Evolutionary conservation across 169 alveolate species (phyloP), one percentile per base, ranked within the genome.

Genomic region (Eimeria acervulina): DNA sequence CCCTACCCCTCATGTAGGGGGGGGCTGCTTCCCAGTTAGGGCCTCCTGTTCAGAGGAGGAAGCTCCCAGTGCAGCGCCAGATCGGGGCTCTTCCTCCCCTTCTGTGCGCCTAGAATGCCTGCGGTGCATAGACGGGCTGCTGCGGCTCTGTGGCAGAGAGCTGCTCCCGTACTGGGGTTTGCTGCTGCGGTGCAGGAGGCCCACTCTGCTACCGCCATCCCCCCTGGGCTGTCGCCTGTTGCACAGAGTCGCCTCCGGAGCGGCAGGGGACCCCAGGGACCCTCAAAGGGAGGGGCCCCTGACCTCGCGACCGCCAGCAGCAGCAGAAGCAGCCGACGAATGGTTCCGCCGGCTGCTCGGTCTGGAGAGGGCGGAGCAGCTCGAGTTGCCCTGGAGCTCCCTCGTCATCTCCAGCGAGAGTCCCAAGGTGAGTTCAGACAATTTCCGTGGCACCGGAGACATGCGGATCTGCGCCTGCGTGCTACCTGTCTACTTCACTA

Each of bases 101-200:
- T 55, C 90, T 23, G 72, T 84, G 51, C 92, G 92, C 21, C 47
- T 51, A 26, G 92, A 84, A 7, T 84, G 92, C 78, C 78, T 84
- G 31, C 72, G 92, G 38, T 84, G 92, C 66, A 33, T 84, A 7
- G 92, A 84, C 33, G 92, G 78, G 92, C 92, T 84, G 76, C 92
- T 84, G 76, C 72, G 74, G 31, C 92, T 84, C 6, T 55, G 78
- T 31, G 92, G 92, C 55, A 84, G 92, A 42, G 92, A 84, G 51
- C 92, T 84, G 36, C 51, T 84, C 51, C 52, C 92, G 21, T 84
- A 84, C 78, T 84, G 92, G 92, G 61, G 92, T 17, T 84, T 84
- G 78, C 74, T 84, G 59, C 78, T 84, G 92, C 92, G 40, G 38
- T 84, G 17, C 78, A 84, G 33, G 61, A 68, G 55, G 55, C 92